Percentiles rank a stretch among this genome's conserved stretches.
Evolutionary conservation across 345 rosid species (phyloP).

Genomic region (Bruguiera sexangula): DNA sequence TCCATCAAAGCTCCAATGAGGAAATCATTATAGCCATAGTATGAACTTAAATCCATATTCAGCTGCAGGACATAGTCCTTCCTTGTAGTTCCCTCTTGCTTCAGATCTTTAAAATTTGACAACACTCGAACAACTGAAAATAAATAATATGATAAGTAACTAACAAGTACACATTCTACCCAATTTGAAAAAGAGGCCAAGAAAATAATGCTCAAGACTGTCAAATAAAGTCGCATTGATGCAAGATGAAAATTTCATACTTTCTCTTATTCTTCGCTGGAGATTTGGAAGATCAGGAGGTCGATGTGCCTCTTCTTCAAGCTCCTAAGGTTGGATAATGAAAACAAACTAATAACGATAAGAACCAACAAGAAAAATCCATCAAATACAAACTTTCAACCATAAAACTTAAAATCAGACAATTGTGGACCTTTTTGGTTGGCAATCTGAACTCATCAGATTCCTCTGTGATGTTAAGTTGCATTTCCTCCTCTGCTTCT

Average conservation of each 20-base stretch:
- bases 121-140: slow-evolving; percentile 76
- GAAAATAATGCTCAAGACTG: background rate
- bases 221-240: slow-evolving; percentile 3
- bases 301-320: slow-evolving; percentile 63
- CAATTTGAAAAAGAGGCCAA: background rate
- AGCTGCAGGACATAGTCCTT: slow-evolving; percentile 71
- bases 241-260: slow-evolving; percentile 37
- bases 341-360: slow-evolving; percentile 1
- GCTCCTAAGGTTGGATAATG: slow-evolving; percentile 47
- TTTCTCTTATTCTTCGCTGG: slow-evolving; percentile 74
- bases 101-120: slow-evolving; percentile 61
- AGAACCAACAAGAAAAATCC: slow-evolving; percentile 2
- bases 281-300: slow-evolving; percentile 80
- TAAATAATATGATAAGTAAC: background rate
- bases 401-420: slow-evolving; percentile 4
- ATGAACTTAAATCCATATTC: slow-evolving; percentile 65
- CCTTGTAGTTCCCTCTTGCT: slow-evolving; percentile 61
- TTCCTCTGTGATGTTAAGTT: slow-evolving; percentile 52
- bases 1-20: slow-evolving; percentile 72
- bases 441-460: slow-evolving; percentile 82
- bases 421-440: slow-evolving; percentile 55
- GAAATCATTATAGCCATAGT: slow-evolving; percentile 89
- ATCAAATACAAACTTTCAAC: slow-evolving; percentile 2
- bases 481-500: slow-evolving; percentile 59
- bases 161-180: background rate